Evolutionary conservation across 129 eudicot genomes (phyloP).

Genomic region (Tagetes patula): DNA sequence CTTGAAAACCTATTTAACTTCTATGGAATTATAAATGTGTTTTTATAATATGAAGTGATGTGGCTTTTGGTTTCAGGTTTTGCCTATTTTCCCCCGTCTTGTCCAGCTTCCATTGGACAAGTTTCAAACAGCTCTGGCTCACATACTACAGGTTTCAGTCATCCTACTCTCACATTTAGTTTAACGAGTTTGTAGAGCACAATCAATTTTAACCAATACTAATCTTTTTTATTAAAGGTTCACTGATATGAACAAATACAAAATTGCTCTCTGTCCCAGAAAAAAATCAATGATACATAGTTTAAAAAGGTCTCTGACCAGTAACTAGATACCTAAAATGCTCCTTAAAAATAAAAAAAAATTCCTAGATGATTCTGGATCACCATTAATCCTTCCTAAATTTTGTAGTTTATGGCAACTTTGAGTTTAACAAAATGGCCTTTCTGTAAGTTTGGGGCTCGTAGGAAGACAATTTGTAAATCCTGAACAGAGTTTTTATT

Average conservation of each 20-base stretch:
- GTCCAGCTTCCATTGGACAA: slow-evolving; percentile 86
- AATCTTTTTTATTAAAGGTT: too few species aligned
- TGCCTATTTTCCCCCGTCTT: slow-evolving; percentile 92
- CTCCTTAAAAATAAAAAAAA: too few species aligned
- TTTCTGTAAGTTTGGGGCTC: background rate
- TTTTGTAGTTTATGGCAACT: background rate
- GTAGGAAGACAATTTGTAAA: background rate
- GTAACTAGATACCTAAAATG: background rate
- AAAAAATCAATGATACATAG: too few species aligned
- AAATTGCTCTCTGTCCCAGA: too few species aligned
- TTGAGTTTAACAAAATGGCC: background rate
- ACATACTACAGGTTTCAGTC: slow-evolving; percentile 72
- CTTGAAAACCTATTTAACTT: background rate
- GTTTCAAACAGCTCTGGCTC: slow-evolving; percentile 91
- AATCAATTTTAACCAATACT: background rate
- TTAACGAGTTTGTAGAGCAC: background rate
- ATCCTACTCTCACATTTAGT: background rate
- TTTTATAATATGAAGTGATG: background rate
- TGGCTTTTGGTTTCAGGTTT: slow-evolving; percentile 55
- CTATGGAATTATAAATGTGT: background rate
- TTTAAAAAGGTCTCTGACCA: too few species aligned
- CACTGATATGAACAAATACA: too few species aligned
- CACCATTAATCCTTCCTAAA: too few species aligned
- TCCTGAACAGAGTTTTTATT: background rate
- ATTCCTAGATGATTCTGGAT: too few species aligned